Evolutionary conservation across 345 rosid species (phyloP), one percentile per base, ranked within the genome.

Genomic region (Garcia nutans): DNA sequence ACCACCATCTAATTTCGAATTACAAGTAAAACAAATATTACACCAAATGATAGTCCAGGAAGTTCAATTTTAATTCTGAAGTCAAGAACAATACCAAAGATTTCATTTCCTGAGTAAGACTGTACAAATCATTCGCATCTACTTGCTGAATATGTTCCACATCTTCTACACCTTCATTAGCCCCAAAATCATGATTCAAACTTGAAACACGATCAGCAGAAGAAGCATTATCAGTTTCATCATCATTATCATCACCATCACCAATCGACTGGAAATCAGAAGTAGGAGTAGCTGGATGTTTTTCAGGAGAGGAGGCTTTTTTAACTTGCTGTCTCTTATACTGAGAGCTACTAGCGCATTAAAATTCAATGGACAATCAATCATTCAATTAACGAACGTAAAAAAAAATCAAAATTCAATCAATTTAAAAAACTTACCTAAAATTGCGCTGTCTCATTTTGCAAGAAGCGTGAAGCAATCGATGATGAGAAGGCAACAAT

Each of bases 381-480:
- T 41, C 55, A 55, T 22, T 8, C 44, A 65, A 74, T 0, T 62
- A 23, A 10, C 7, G 10, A 50, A 2, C 0, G 24, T 8, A 58
- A 26, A 50, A 19, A 3, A 8, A 45, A 60, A 60, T 9, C 23
- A 57, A 16, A 31, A 12, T 20, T 8, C 28, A 22, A 58, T 2
- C 2, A 49, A 31, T 22, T 54, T 1, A 24, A 58, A 37, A 7
- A 45, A n/a, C n/a, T 74, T 66, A 93, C 99, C 96, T 82, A 81
- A 83, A 77, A 68, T 82, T 82, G 45, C 90, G 91, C 22, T 81
- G 86, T 23, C 97, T 88, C 88, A 89, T 86, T 78, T 85, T 91
- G 79, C 92, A 95, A 45, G 90, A 86, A 85, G 87, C 86, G n/a
- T 90, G 90, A 41, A 84, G 87, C 2, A 78, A 85, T 12, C 37